Conservation (phyloP, 768 basidiomycete genomes). For the Cystofilobasidium macerans region DNA sequence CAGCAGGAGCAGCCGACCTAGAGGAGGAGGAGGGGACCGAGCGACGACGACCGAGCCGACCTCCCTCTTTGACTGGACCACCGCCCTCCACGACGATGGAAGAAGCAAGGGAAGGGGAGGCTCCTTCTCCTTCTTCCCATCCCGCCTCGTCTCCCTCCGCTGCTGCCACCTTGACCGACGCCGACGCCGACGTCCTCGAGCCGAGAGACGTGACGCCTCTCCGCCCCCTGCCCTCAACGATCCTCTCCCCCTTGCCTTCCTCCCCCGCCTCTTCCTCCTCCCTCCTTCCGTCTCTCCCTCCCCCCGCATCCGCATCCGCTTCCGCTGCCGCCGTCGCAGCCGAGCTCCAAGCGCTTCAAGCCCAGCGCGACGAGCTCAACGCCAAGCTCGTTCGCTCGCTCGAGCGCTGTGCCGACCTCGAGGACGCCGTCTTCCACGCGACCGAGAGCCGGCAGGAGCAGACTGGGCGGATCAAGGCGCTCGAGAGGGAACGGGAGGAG, state of each 20-base stretch:
- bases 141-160: no score
- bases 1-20: no score
- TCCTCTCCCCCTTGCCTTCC: not conserved
- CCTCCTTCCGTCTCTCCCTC: not conserved
- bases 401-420: slow-evolving; percentile 81
- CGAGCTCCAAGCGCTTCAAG: slow-evolving; percentile 13
- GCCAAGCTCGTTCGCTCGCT: slow-evolving; percentile 67
- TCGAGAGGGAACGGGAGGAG: slow-evolving; percentile 73
- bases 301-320: no score
- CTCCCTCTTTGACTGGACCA: no score
- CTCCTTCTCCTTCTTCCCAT: no score
- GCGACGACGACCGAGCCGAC: no score
- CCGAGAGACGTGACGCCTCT: not conserved
- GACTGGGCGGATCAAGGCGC: slow-evolving; percentile 57
- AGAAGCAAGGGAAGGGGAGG: no score
- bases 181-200: not conserved
- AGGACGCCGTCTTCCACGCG: slow-evolving; percentile 65
- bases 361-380: slow-evolving; percentile 26
- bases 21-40: no score
- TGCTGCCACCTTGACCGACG: not conserved
- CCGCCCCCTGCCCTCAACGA: not conserved
- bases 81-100: no score
- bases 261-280: not conserved
- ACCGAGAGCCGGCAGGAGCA: slow-evolving; percentile 45
- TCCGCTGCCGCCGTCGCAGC: slow-evolving; percentile 11